Evolutionary conservation across 345 rosid genomes (phyloP), one percentile per base, ranked within the genome.

Genomic region (Melaleuca quinquenervia): DNA sequence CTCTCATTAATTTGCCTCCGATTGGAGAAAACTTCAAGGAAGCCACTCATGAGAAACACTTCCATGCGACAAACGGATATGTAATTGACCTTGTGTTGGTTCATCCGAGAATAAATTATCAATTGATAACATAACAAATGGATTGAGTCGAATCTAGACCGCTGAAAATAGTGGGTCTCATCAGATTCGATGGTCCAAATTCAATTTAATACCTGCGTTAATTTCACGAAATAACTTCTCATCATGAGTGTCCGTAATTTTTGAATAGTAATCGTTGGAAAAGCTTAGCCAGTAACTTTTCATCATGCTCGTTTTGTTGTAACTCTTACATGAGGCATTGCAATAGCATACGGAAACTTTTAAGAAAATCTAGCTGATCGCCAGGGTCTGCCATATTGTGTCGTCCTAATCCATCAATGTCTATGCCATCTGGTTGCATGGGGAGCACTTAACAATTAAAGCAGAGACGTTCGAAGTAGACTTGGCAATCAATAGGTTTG

Each of bases 121-220:
- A 58, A 58, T 4, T 58, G 70, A 58, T 13, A 58, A 58, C n/a
- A n/a, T 0, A n/a, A 58, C 0, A 58, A 26, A 58, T 58, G 18
- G 4, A 58, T 58, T n/a, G 32, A 58, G 8, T n/a, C 5, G 0
- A 58, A 6, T 58, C 2, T 58, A n/a, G 8, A n/a, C 0, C 0
- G 0, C 13, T 58, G 4, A 58, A 58, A 58, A 1, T n/a, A 18
- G 16, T 0, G 8, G 0, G 8, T 58, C 36, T 58, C 8, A 7
- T 32, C 14, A 58, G 0, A 58, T n/a, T 1, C 1, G 36, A 0
- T 58, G 18, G 2, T 58, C 29, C 29, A n/a, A 0, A 58, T 58
- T 58, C 13, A 15, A 6, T 12, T n/a, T 29, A 58, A 14, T 58
- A n/a, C 16, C 26, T 58, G 12, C 26, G n/a, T n/a, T 26, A 6